Percentiles rank a stretch among this genome's conserved stretches.
These are phyloP conservation scores for Blastobotrys mokoenaii DNA, from an alignment of 805 yeast species.

Conservation along the genomic window DNA sequence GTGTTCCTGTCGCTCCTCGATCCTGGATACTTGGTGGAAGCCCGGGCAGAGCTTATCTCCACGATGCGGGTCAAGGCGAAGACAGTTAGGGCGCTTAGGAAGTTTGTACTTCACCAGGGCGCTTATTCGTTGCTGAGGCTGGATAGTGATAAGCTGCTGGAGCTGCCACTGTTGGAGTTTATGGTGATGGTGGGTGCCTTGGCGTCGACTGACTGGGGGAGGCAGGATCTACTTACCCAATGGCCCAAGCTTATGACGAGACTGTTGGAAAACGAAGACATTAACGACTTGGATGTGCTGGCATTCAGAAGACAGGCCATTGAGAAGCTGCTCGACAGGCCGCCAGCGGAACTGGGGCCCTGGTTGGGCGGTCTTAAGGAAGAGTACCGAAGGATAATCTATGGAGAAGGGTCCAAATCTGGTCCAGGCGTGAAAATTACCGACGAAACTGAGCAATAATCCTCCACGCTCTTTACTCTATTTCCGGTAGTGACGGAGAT, in stretches of 20 bases:
- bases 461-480: too few species aligned
- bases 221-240: conserved; percentile 17
- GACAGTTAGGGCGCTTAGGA: conserved; percentile 21
- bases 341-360: conserved; percentile 6
- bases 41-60: conserved; percentile 14
- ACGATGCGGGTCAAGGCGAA: conserved; percentile 20
- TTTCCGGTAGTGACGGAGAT: too few species aligned
- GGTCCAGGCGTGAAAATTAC: conserved; percentile 6
- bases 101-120: conserved; percentile 17
- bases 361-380: conserved; percentile 13
- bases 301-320: conserved; percentile 12
- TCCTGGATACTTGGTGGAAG: conserved; percentile 19
- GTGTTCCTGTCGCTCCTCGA: conserved; percentile 24
- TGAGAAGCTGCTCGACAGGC: conserved; percentile 9
- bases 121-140: conserved; percentile 19
- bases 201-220: conserved; percentile 19
- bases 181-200: conserved; percentile 22
- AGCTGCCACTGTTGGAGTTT: conserved; percentile 22
- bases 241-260: conserved; percentile 27
- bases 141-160: conserved; percentile 15
- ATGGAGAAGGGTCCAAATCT: conserved; percentile 7
- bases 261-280: conserved; percentile 20
- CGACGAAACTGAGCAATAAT: conserved; percentile 13
- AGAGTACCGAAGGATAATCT: conserved; percentile 10
- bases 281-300: conserved; percentile 12